A percentile compares a stretch with the other conserved stretches of the same genome.
Conservation (phyloP, 163 green algal genomes). For the Picocystis sp. region DNA sequence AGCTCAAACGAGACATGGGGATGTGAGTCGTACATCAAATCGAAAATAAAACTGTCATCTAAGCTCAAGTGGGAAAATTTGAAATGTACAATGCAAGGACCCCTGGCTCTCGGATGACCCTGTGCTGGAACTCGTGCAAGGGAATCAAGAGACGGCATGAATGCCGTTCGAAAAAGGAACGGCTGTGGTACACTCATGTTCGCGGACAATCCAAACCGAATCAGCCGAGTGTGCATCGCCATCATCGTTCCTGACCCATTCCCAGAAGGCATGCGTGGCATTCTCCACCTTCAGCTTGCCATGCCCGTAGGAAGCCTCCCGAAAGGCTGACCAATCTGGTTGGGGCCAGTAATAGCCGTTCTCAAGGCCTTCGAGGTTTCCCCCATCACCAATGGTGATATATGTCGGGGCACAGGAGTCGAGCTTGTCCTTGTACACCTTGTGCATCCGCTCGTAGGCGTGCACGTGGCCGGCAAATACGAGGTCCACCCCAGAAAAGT, state of each 20-base stretch:
- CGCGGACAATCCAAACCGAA: neutral
- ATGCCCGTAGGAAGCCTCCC: constrained; percentile 39
- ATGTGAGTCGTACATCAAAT: neutral
- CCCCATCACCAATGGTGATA: constrained; percentile 51
- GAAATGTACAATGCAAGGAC: no score
- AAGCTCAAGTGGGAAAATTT: no score
- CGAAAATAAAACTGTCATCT: no score
- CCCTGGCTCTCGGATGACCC: no score
- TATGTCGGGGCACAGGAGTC: constrained; percentile 30
- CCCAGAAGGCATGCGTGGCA: constrained; percentile 29
- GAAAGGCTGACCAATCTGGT: constrained; percentile 28
- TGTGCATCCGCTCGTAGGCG: constrained; percentile 42
- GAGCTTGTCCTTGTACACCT: constrained; percentile 18
- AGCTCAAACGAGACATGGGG: constrained; percentile 21
- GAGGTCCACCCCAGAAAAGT: constrained; percentile 39
- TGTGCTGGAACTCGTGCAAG: no score
- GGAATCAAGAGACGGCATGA: no score
- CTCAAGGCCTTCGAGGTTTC: constrained; percentile 43
- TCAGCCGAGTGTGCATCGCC: constrained; percentile 9
- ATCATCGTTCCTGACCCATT: constrained; percentile 34
- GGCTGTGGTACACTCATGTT: neutral
- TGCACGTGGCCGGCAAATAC: constrained; percentile 61
- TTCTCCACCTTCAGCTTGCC: constrained; percentile 25
- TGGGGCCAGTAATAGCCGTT: constrained; percentile 6
- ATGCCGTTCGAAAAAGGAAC: no score